Conservation (phyloP, 805 yeast genomes). For the Nakazawaea ishiwadae region DNA sequence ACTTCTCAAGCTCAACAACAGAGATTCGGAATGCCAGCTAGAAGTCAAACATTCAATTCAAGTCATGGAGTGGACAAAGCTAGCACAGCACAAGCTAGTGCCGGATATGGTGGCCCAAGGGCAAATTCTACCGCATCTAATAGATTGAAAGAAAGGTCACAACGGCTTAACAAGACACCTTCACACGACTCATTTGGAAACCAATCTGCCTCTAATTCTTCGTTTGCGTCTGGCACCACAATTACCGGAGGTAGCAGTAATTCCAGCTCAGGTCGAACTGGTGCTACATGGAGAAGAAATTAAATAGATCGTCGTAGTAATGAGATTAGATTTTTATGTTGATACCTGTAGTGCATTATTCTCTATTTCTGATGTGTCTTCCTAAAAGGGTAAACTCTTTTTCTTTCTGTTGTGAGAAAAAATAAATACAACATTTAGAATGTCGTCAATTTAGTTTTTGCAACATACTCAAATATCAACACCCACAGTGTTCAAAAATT, state of each 20-base stretch:
- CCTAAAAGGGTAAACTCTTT: background rate
- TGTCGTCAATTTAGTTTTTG: no score
- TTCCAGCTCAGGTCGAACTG: background rate
- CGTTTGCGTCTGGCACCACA: no score
- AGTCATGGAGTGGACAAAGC: no score
- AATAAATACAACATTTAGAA: background rate
- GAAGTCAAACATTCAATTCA: background rate
- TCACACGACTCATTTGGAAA: conserved; percentile 2
- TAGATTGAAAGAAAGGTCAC: conserved; percentile 11
- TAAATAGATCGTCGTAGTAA: background rate
- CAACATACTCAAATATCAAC: no score
- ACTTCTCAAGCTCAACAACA: background rate
- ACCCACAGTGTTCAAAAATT: no score
- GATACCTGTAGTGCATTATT: background rate
- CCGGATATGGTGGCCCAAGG: background rate
- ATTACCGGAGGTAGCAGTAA: background rate
- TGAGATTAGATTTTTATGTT: no score
- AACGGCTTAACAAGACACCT: conserved; percentile 8
- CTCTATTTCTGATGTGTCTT: no score
- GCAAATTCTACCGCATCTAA: conserved; percentile 5
- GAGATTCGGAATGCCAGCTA: background rate
- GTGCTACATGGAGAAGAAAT: background rate
- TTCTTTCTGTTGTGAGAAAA: background rate
- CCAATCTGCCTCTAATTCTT: no score
- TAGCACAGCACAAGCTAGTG: no score